Conservation (phyloP, 805 yeast species). For the Spathaspora arborariae region DNA sequence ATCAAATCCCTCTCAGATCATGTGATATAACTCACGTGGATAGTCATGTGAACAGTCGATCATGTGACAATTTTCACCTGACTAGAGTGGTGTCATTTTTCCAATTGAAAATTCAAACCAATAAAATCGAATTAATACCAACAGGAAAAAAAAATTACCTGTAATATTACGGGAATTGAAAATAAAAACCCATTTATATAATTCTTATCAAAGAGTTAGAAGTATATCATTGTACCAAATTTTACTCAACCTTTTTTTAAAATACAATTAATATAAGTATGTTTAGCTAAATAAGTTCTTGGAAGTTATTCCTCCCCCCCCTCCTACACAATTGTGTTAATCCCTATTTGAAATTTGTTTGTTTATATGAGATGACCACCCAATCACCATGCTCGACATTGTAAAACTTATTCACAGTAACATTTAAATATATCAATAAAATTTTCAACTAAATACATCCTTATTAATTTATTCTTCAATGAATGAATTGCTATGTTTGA, state of each 20-base stretch:
- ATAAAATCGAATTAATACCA: constrained; percentile 4
- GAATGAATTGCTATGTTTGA: background rate
- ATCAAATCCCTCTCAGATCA: background rate
- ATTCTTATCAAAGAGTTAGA: background rate
- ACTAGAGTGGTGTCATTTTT: background rate
- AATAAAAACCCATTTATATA: background rate
- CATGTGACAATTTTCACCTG: background rate
- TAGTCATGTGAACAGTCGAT: background rate
- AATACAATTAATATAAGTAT: background rate
- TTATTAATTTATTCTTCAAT: background rate
- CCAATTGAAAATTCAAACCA: constrained; percentile 2
- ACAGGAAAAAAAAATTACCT: constrained; percentile 2
- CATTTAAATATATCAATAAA: background rate
- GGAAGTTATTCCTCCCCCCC: background rate
- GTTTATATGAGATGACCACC: background rate
- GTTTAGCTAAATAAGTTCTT: background rate
- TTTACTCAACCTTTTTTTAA: background rate
- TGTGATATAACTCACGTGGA: constrained; percentile 1
- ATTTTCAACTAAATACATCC: background rate
- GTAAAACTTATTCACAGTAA: background rate
- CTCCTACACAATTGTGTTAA: background rate
- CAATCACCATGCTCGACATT: background rate
- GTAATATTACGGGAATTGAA: background rate
- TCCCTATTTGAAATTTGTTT: background rate
- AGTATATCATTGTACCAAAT: background rate